These are phyloP conservation scores for Musa balbisiana DNA, from an alignment of 202 grass and related monocot genomes.

Conservation along the genomic window DNA sequence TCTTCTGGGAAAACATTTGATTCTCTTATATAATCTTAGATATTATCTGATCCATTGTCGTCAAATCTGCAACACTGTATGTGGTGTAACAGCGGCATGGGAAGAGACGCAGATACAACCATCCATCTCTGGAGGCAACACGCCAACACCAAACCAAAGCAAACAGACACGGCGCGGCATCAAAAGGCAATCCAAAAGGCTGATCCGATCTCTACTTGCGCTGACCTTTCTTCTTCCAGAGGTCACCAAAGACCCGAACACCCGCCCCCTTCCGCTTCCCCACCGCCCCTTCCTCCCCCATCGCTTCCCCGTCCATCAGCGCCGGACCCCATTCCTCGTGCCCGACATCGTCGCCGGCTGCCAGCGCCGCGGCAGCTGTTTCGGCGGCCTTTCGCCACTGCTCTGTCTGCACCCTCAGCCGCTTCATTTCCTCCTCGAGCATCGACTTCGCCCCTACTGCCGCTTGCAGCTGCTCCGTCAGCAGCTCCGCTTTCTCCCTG, in stretches of 20 bases:
- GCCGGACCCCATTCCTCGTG: neutral
- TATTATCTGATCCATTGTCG: too few species aligned
- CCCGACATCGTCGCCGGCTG: neutral
- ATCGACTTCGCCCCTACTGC: neutral
- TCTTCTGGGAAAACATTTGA: too few species aligned
- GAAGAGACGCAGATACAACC: too few species aligned
- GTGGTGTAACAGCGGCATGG: too few species aligned
- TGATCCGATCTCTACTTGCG: neutral
- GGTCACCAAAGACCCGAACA: neutral
- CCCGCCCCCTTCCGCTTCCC: neutral
- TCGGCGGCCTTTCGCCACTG: slow-evolving; percentile 16
- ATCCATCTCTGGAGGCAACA: too few species aligned
- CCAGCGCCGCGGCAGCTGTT: neutral
- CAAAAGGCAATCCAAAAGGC: too few species aligned
- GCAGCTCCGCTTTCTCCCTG: neutral
- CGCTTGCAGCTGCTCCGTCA: neutral
- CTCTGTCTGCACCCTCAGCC: slow-evolving; percentile 9
- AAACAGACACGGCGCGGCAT: too few species aligned
- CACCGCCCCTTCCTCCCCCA: too few species aligned
- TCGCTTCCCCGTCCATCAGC: neutral
- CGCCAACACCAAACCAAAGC: too few species aligned
- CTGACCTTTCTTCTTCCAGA: neutral
- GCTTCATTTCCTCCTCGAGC: neutral
- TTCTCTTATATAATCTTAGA: too few species aligned
- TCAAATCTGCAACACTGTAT: too few species aligned